phyloP scores from a whole-genome alignment of 805 yeast species.

The Cyberlindnera bimundalis region DNA sequence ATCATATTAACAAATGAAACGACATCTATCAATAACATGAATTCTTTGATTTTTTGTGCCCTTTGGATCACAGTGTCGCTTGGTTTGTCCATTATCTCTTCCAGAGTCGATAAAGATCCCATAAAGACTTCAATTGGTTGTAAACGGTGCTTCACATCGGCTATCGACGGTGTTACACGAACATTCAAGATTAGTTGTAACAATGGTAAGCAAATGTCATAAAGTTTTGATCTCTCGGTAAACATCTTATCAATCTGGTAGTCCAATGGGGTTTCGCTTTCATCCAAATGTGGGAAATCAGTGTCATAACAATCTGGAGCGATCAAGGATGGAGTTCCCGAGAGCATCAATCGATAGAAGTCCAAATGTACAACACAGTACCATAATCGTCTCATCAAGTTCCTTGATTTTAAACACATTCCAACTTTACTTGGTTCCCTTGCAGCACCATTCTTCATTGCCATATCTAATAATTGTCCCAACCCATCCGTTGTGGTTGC shows the following conservation, averaged over 20 bases:
- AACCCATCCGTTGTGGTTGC: conserved; percentile 16
- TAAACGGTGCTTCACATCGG: conserved; percentile 9
- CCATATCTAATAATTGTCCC: conserved; percentile 24
- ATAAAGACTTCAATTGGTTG: conserved; percentile 15
- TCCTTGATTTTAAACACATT: conserved; percentile 8
- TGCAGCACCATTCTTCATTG: conserved; percentile 20
- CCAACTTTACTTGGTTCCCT: conserved; percentile 24
- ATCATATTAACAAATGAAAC: conserved; percentile 20
- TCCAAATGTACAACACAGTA: conserved; percentile 20
- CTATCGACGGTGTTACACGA: conserved; percentile 17
- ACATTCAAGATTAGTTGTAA: conserved; percentile 20
- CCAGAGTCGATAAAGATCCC: conserved; percentile 6
- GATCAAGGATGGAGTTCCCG: conserved; percentile 26
- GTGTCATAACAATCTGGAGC: conserved; percentile 22
- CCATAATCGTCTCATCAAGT: conserved; percentile 28
- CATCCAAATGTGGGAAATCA: conserved; percentile 25
- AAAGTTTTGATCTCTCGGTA: conserved; percentile 13
- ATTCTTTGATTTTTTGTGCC: conserved; percentile 12
- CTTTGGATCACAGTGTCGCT: conserved; percentile 20
- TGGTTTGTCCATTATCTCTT: conserved; percentile 19
- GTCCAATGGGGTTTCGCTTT: conserved; percentile 21
- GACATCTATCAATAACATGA: conserved; percentile 12
- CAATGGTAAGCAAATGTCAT: conserved; percentile 18
- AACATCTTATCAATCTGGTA: conserved; percentile 20
- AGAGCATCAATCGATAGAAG: conserved; percentile 19